Evolutionary conservation across 768 basidiomycete genomes (phyloP).

Genomic region (Pleurotus ostreatus): DNA sequence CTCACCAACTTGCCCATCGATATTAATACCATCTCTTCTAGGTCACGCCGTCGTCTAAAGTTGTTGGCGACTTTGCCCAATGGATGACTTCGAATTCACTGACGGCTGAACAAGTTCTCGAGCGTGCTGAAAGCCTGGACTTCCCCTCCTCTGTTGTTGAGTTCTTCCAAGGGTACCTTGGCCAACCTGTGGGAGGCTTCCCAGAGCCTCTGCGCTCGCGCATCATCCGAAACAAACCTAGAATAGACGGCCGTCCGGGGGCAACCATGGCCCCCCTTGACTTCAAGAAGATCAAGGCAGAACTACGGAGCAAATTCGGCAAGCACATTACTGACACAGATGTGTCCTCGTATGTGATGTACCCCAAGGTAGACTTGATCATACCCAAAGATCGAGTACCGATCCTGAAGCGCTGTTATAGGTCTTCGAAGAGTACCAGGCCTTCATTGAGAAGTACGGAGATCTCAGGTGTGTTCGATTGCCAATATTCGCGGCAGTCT

Average conservation of each 20-base stretch:
- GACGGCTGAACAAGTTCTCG: slow-evolving; percentile 80
- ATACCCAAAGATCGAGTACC: slow-evolving; percentile 8
- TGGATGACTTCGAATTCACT: slow-evolving; percentile 97
- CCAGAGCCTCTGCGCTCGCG: slow-evolving; percentile 91
- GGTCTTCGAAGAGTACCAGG: slow-evolving; percentile 97
- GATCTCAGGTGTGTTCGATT: slow-evolving; percentile 70
- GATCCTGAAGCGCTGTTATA: slow-evolving; percentile 23
- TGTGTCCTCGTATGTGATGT: slow-evolving; percentile 96
- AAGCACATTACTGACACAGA: slow-evolving; percentile 92
- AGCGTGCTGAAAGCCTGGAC: slow-evolving; percentile 85
- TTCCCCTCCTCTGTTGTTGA: slow-evolving; percentile 97
- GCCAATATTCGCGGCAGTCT: slow-evolving; percentile 1
- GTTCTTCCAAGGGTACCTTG: slow-evolving; percentile 99
- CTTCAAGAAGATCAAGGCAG: slow-evolving; percentile 94
- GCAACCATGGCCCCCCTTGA: slow-evolving; percentile 83
- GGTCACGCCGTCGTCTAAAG: slow-evolving; percentile 98
- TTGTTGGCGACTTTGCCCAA: slow-evolving; percentile 98
- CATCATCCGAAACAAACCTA: slow-evolving; percentile 89
- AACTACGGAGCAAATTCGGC: slow-evolving; percentile 90
- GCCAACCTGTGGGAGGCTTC: slow-evolving; percentile 97
- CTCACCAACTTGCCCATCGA: too few relatives aligned
- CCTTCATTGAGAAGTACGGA: slow-evolving; percentile 93
- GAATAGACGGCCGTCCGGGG: slow-evolving; percentile 93
- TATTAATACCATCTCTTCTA: slow-evolving; percentile 17
- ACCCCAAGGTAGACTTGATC: slow-evolving; percentile 73